Evolutionary conservation across 352 stramenopile species (phyloP).

Genomic region (Phytophthora idaei): DNA sequence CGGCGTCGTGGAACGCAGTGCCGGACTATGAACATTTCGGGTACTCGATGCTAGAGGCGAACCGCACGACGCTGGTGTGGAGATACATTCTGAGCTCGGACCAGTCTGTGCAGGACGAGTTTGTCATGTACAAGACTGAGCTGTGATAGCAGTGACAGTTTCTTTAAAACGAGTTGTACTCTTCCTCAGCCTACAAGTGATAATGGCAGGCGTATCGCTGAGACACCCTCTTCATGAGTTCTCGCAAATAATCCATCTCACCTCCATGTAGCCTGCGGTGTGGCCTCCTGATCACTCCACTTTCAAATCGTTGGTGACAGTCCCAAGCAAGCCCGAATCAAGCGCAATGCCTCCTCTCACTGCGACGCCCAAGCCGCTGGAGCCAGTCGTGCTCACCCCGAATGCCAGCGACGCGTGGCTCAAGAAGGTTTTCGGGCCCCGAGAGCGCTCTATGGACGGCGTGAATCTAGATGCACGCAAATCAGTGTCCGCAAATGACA

Average conservation of each 20-base stretch:
- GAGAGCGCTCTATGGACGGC: background rate
- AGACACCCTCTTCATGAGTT: slow-evolving; percentile 10
- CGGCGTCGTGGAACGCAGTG: background rate
- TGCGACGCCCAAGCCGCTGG: slow-evolving; percentile 12
- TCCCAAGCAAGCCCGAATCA: slow-evolving; percentile 4
- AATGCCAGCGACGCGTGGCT: slow-evolving; percentile 14
- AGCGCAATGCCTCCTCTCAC: slow-evolving; percentile 19
- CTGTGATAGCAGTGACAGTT: slow-evolving; percentile 3
- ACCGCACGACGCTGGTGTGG: background rate
- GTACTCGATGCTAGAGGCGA: slow-evolving; percentile 2
- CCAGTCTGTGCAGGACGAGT: background rate
- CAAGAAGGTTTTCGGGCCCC: slow-evolving; percentile 21
- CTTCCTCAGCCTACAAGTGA: slow-evolving; percentile 18
- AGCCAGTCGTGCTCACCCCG: slow-evolving; percentile 12
- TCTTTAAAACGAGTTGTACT: slow-evolving; percentile 39
- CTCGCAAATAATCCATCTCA: slow-evolving; percentile 2
- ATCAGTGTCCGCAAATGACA: background rate
- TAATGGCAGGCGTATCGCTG: slow-evolving; percentile 7
- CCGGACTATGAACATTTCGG: slow-evolving; percentile 1
- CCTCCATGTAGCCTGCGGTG: slow-evolving; percentile 13
- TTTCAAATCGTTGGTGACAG: slow-evolving; percentile 22
- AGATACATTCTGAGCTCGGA: slow-evolving; percentile 1
- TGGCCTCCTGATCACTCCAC: slow-evolving; percentile 12
- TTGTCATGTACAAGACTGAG: slow-evolving; percentile 13
- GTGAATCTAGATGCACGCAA: background rate